Conservation (phyloP, 176 grass and related monocot genomes). For the Alopecurus myosuroides region DNA sequence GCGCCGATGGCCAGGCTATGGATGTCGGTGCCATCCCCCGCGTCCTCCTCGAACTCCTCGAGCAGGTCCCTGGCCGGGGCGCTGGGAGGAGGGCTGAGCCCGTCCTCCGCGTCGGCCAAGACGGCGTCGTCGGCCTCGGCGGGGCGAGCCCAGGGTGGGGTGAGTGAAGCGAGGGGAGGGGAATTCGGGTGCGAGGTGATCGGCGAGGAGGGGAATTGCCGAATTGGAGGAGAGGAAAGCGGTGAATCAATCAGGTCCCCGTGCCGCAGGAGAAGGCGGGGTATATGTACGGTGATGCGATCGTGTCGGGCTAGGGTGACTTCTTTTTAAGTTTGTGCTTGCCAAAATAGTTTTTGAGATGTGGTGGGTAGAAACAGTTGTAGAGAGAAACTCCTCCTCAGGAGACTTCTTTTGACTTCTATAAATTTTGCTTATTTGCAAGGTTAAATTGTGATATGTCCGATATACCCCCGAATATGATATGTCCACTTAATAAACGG, state of each 20-base stretch:
- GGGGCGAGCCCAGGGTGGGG: constrained; percentile 45
- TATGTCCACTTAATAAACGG: too few species aligned
- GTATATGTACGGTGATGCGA: background rate
- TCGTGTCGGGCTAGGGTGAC: background rate
- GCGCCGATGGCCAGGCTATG: constrained; percentile 91
- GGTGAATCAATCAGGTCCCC: background rate
- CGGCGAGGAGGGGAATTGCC: background rate
- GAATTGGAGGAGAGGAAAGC: background rate
- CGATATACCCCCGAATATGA: too few species aligned
- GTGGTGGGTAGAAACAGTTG: too few species aligned
- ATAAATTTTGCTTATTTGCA: too few species aligned
- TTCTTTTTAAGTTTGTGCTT: too few species aligned
- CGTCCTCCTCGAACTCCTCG: constrained; percentile 84
- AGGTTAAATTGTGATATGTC: too few species aligned
- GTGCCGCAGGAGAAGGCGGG: background rate
- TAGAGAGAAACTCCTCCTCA: too few species aligned
- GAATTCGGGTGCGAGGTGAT: background rate
- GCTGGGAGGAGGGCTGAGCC: constrained; percentile 25
- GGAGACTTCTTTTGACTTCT: too few species aligned
- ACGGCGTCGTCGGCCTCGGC: constrained; percentile 60
- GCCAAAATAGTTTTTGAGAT: too few species aligned
- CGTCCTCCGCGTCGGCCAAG: constrained; percentile 65
- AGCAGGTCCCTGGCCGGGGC: constrained; percentile 45
- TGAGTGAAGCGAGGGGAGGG: constrained; percentile 4
- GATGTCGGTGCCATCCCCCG: constrained; percentile 40